phyloP scores from a whole-genome alignment of 2,329 filamentous ascomycete species.

The Rhynchosporium graminicola region DNA sequence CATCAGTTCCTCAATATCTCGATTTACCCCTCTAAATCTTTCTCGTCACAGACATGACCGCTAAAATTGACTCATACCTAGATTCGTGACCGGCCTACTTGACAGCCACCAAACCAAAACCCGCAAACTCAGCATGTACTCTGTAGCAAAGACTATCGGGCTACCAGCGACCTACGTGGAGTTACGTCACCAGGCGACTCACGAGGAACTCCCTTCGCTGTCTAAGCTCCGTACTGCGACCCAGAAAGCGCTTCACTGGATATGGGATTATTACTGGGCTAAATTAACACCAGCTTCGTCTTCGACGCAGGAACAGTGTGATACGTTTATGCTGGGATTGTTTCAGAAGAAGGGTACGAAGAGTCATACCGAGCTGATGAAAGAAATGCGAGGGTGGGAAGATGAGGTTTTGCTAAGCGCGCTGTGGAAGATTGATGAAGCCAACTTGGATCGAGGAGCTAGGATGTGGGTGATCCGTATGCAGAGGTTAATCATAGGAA shows the following conservation, averaged over 20 bases:
- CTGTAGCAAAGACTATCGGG: constrained; percentile 66
- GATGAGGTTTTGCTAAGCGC: constrained; percentile 31
- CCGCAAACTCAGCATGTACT: constrained; percentile 72
- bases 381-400: constrained; percentile 22
- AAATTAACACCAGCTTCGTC: constrained; percentile 42
- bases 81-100: constrained; percentile 78
- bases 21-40: not conserved
- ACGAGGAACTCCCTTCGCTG: constrained; percentile 81
- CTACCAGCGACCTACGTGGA: constrained; percentile 82
- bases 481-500: constrained; percentile 44
- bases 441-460: not conserved
- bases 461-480: constrained; percentile 43
- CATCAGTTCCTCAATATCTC: not conserved
- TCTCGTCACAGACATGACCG: not conserved
- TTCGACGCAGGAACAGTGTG: constrained; percentile 29
- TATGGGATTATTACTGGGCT: constrained; percentile 87
- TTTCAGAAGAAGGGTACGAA: constrained; percentile 33
- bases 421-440: constrained; percentile 30
- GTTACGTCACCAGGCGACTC: constrained; percentile 84
- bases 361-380: constrained; percentile 24
- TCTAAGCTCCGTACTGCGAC: constrained; percentile 70
- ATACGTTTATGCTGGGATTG: constrained; percentile 28
- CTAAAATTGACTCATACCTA: constrained; percentile 39
- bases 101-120: constrained; percentile 71
- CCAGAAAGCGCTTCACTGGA: constrained; percentile 73